Conservation (phyloP, 805 yeast species). For the Candida schatavii region DNA sequence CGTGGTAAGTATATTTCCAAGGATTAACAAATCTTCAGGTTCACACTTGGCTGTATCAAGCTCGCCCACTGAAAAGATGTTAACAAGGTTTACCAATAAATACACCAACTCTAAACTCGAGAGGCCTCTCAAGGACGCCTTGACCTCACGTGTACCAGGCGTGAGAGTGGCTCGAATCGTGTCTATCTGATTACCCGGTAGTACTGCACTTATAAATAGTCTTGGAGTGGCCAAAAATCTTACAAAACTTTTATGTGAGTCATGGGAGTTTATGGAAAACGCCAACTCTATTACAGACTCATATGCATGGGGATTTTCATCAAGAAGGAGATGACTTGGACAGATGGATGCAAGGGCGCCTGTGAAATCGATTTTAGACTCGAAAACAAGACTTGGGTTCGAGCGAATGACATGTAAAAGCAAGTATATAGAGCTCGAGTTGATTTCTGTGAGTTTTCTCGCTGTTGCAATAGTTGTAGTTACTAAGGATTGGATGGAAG, state of each 20-base stretch:
- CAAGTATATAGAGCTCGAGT: background rate
- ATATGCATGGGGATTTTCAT: background rate
- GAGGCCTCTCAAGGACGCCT: background rate
- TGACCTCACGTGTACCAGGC: background rate
- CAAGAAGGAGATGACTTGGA: background rate
- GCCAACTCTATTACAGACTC: conserved; percentile 1
- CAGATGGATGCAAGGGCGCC: background rate
- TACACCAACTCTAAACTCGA: conserved; percentile 5
- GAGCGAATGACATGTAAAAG: background rate
- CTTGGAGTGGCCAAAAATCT: conserved; percentile 13
- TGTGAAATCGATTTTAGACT: background rate
- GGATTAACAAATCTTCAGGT: conserved; percentile 15
- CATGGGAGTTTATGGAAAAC: conserved; percentile 8
- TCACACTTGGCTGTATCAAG: conserved; percentile 6
- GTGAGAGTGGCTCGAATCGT: too few relatives aligned
- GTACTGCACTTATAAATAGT: conserved; percentile 1
- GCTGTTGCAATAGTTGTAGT: background rate
- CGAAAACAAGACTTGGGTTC: background rate
- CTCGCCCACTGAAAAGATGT: conserved; percentile 6
- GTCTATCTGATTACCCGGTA: background rate
- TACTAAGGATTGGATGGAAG: background rate
- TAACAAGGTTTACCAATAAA: conserved; percentile 17
- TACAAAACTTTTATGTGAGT: conserved; percentile 6
- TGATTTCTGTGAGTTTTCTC: background rate
- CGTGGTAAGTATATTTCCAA: conserved; percentile 18